Percentiles rank a stretch among this genome's conserved stretches.
These are phyloP conservation scores for Sclerotinia sclerotiorum DNA, from an alignment of 2,329 filamentous ascomycete species.

Conservation along the genomic window DNA sequence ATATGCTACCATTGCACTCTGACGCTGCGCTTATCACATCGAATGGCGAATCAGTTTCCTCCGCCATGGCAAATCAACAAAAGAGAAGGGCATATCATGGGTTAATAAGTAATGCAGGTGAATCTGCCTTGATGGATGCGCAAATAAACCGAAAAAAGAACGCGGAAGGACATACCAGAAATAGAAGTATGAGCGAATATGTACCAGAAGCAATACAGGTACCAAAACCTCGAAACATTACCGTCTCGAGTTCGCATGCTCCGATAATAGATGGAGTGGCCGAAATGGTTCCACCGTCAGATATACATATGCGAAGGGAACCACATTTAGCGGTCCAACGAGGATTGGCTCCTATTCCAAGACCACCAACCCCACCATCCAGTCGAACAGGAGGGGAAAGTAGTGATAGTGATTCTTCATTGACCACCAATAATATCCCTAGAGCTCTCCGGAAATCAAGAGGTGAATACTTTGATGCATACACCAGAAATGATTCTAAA, in stretches of 20 bases:
- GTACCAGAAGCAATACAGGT: slow-evolving; percentile 69
- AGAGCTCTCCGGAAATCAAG: slow-evolving; percentile 42
- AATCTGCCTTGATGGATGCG: slow-evolving; percentile 28
- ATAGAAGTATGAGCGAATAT: slow-evolving; percentile 88
- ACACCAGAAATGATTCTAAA: slow-evolving; percentile 65
- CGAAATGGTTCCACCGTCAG: slow-evolving; percentile 39
- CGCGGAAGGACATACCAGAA: slow-evolving; percentile 56
- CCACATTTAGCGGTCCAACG: slow-evolving; percentile 76
- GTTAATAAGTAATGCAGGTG: slow-evolving; percentile 39
- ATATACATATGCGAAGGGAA: slow-evolving; percentile 68
- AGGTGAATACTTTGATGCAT: slow-evolving; percentile 69
- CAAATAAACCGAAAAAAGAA: slow-evolving; percentile 36
- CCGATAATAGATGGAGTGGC: slow-evolving; percentile 50
- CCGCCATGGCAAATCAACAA: slow-evolving; percentile 52
- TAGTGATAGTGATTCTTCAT: slow-evolving; percentile 50
- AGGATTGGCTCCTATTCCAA: slow-evolving; percentile 63
- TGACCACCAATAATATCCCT: slow-evolving; percentile 44
- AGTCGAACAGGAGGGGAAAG: slow-evolving; percentile 65
- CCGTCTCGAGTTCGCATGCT: slow-evolving; percentile 64
- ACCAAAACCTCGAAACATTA: slow-evolving; percentile 67
- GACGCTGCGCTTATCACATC: slow-evolving; percentile 52
- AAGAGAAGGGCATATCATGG: slow-evolving; percentile 59
- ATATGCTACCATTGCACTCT: slow-evolving; percentile 42
- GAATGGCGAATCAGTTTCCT: slow-evolving; percentile 53
- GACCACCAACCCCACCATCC: slow-evolving; percentile 77